Conservation (phyloP, 441 rosid species). For the Erysimum pusillum region DNA sequence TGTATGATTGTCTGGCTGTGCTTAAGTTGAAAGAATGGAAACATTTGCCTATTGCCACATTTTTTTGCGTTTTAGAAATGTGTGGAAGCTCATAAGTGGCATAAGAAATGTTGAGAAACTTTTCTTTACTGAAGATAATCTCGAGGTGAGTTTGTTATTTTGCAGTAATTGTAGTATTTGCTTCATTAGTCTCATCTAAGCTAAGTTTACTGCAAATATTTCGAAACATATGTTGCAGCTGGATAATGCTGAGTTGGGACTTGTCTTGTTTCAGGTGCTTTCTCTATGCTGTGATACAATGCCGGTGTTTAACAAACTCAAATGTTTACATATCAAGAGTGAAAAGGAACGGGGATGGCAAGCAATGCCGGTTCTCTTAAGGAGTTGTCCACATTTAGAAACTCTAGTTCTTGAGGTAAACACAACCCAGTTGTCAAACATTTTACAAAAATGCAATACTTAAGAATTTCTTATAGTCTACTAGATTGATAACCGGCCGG, state of each 20-base stretch:
- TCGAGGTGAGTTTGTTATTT: background rate
- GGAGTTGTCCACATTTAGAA: constrained; percentile 8
- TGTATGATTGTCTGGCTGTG: too few species aligned
- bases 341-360: background rate
- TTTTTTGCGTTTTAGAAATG: background rate
- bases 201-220: background rate
- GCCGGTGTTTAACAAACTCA: constrained; percentile 6
- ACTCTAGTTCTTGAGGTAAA: background rate
- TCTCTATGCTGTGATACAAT: constrained; percentile 9
- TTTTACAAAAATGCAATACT: too few species aligned
- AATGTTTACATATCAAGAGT: background rate
- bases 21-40: too few species aligned
- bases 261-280: background rate
- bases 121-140: background rate
- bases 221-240: too few species aligned
- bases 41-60: too few species aligned
- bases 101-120: constrained; percentile 9
- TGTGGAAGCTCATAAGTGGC: background rate
- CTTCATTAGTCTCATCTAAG: too few species aligned
- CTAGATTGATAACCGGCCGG: too few species aligned
- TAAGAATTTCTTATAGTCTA: too few species aligned
- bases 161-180: background rate
- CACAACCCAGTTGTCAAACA: too few species aligned
- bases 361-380: background rate
- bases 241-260: too few species aligned